phyloP scores from a whole-genome alignment of 495 filamentous ascomycete genomes.

The Penicillium dipodomyicola region DNA sequence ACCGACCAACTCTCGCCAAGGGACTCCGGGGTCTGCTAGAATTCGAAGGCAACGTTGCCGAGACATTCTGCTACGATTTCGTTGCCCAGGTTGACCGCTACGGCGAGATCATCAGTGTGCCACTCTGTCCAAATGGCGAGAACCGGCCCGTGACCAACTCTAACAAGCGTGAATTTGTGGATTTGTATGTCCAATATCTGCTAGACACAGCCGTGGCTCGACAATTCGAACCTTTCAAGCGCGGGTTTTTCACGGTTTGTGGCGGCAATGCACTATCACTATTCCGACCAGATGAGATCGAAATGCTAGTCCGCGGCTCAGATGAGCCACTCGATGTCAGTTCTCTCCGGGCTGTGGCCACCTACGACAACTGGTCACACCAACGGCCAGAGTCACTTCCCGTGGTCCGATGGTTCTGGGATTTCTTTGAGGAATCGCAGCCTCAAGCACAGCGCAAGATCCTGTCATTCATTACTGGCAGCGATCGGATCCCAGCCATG shows the following conservation, averaged over 20 bases:
- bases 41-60: slow-evolving; percentile 81
- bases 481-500: slow-evolving; percentile 89
- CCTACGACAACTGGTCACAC: slow-evolving; percentile 75
- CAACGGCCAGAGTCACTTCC: slow-evolving; percentile 54
- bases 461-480: slow-evolving; percentile 88
- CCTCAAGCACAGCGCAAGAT: slow-evolving; percentile 73
- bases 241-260: slow-evolving; percentile 92
- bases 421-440: slow-evolving; percentile 64
- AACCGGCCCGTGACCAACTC: slow-evolving; percentile 75
- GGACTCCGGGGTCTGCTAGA: slow-evolving; percentile 76
- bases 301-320: slow-evolving; percentile 84
- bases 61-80: slow-evolving; percentile 82
- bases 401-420: slow-evolving; percentile 86
- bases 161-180: slow-evolving; percentile 86
- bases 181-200: slow-evolving; percentile 77
- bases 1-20: slow-evolving; percentile 70
- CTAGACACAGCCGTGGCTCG: slow-evolving; percentile 75
- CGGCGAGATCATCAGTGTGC: slow-evolving; percentile 59
- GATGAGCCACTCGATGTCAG: slow-evolving; percentile 78
- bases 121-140: slow-evolving; percentile 75
- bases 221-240: slow-evolving; percentile 94
- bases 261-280: slow-evolving; percentile 85
- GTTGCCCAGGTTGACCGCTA: slow-evolving; percentile 76
- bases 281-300: slow-evolving; percentile 93
- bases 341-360: slow-evolving; percentile 72